Conservation (phyloP, 2,329 filamentous ascomycete genomes). For the Ophiosphaerella herpotricha region DNA sequence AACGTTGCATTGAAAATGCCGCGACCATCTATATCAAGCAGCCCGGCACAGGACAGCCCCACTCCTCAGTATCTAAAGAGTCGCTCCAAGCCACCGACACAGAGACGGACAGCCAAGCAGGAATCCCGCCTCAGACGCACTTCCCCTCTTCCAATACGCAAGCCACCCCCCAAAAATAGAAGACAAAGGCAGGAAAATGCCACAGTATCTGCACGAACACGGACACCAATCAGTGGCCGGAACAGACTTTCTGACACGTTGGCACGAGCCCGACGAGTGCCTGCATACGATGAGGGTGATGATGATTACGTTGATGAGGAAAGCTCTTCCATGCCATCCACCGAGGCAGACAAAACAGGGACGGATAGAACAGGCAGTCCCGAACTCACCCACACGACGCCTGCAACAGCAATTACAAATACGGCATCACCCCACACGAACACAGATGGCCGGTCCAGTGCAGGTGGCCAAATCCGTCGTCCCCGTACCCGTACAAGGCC, state of each 20-base stretch:
- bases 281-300: neutral
- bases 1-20: slow-evolving; percentile 1
- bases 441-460: neutral
- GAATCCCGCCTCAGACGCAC: neutral
- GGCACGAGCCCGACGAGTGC: neutral
- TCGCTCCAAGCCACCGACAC: neutral
- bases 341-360: neutral
- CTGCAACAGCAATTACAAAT: neutral
- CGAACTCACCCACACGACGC: neutral
- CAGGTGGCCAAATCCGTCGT: neutral
- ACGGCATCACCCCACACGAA: neutral
- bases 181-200: neutral
- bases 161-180: neutral
- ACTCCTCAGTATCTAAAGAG: neutral
- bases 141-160: neutral
- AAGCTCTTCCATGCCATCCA: neutral
- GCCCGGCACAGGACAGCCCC: neutral
- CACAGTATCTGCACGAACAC: neutral
- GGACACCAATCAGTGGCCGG: neutral
- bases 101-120: neutral
- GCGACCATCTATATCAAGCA: neutral
- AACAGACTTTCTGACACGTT: neutral
- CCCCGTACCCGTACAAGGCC: neutral
- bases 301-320: neutral
- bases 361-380: neutral